Percentiles rank a stretch among this genome's conserved stretches.
These are phyloP conservation scores for Trichomonas vaginalis DNA, from an alignment of 208 protist genomes.

Conservation along the genomic window DNA sequence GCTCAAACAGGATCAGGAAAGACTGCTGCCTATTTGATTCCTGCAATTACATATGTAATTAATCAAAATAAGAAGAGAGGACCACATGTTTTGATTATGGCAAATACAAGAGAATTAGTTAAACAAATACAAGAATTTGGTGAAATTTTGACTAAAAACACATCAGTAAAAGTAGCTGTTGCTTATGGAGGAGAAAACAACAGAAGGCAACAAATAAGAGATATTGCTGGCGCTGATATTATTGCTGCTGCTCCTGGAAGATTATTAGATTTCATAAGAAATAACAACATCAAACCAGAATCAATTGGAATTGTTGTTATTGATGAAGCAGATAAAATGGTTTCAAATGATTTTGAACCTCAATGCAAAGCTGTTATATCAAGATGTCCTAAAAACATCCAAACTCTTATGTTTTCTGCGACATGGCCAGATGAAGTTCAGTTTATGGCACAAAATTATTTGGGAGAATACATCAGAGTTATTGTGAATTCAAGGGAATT, in stretches of 20 bases:
- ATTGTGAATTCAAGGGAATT: conserved; percentile 27
- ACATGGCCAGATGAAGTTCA: conserved; percentile 97
- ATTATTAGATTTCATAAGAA: conserved; percentile 60
- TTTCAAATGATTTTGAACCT: conserved; percentile 47
- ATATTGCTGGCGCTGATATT: conserved; percentile 35
- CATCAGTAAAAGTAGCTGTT: background rate
- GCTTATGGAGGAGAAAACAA: conserved; percentile 39
- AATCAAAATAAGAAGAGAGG: background rate
- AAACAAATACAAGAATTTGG: conserved; percentile 81
- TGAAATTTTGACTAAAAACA: conserved; percentile 37
- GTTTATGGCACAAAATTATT: conserved; percentile 57
- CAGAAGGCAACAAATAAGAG: conserved; percentile 43
- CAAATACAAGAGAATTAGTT: conserved; percentile 77
- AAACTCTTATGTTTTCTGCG: conserved; percentile 96
- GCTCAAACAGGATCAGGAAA: conserved; percentile 54
- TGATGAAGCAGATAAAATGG: conserved; percentile 65
- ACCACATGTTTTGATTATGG: conserved; percentile 72
- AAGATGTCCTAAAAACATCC: conserved; percentile 41
- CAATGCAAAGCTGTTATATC: conserved; percentile 23
- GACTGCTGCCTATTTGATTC: conserved; percentile 63
- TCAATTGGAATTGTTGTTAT: conserved; percentile 68
- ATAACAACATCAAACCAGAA: conserved; percentile 48
- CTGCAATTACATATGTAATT: conserved; percentile 54
- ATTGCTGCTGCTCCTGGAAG: conserved; percentile 70
- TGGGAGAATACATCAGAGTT: conserved; percentile 41